Conservation (phyloP, 768 basidiomycete genomes). For the Ramaria sp. region DNA sequence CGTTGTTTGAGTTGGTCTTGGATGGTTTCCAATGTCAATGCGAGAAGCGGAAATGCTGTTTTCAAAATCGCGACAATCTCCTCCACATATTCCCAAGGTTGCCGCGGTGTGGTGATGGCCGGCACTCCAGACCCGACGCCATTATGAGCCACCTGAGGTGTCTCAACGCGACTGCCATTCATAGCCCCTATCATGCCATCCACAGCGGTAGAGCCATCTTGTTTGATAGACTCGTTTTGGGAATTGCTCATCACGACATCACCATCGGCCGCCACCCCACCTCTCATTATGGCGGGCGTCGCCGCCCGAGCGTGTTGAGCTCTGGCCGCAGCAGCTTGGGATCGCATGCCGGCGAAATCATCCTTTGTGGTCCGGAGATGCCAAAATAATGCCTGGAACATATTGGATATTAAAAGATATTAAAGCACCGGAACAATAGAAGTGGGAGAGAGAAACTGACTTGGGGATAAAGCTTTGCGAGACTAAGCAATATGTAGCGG, state of each 20-base stretch:
- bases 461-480: constrained; percentile 91
- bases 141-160: constrained; percentile 23
- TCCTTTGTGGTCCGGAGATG: constrained; percentile 78
- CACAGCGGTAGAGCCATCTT: constrained; percentile 21
- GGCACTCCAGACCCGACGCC: constrained; percentile 1
- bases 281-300: constrained; percentile 9
- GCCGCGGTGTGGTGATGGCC: constrained; percentile 25
- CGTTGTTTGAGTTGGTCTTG: constrained; percentile 87
- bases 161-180: constrained; percentile 23
- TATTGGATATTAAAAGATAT: neutral
- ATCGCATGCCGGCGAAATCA: constrained; percentile 44
- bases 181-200: constrained; percentile 14
- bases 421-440: neutral
- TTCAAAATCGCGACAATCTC: constrained; percentile 91
- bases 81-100: constrained; percentile 85
- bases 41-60: constrained; percentile 89
- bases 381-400: constrained; percentile 81
- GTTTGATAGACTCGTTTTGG: neutral
- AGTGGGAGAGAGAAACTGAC: constrained; percentile 29
- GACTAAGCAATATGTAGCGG: constrained; percentile 74
- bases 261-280: constrained; percentile 15
- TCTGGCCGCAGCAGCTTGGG: constrained; percentile 29
- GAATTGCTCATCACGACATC: constrained; percentile 1
- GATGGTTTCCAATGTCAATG: constrained; percentile 93
- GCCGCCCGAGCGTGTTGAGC: constrained; percentile 10